These are phyloP conservation scores for Alternaria brassicae DNA, from an alignment of 2,329 filamentous ascomycete genomes.

Conservation along the genomic window DNA sequence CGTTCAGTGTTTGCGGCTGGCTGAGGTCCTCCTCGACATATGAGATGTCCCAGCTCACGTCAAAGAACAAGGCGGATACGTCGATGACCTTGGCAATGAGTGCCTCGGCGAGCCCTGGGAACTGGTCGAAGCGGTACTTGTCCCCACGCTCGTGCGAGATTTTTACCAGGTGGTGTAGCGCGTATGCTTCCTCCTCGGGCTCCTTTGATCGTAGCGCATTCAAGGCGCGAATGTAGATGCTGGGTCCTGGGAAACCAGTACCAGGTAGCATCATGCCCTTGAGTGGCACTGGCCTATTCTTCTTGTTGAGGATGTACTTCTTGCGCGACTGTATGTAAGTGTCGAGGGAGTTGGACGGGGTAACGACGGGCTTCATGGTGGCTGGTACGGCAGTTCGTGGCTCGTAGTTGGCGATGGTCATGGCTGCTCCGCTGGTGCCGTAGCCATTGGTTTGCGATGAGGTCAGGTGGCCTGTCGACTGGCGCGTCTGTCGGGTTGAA, in stretches of 20 bases:
- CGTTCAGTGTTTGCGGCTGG: constrained; percentile 65
- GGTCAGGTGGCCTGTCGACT: constrained; percentile 50
- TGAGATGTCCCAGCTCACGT: constrained; percentile 80
- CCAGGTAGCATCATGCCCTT: constrained; percentile 67
- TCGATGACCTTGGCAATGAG: constrained; percentile 85
- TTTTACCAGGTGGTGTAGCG: constrained; percentile 90
- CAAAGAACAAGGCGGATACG: constrained; percentile 78
- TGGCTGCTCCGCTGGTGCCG: constrained; percentile 54
- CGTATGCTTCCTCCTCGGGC: constrained; percentile 85
- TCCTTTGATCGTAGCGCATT: constrained; percentile 83
- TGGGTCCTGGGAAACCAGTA: constrained; percentile 75
- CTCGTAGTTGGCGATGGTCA: constrained; percentile 72
- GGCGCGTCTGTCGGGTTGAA: constrained; percentile 69
- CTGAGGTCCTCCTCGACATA: constrained; percentile 64
- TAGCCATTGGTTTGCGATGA: constrained; percentile 56
- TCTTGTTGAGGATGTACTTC: constrained; percentile 56
- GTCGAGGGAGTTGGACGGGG: constrained; percentile 74
- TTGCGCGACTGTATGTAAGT: constrained; percentile 68
- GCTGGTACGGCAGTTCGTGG: constrained; percentile 68
- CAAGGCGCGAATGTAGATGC: constrained; percentile 89
- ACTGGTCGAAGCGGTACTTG: constrained; percentile 94
- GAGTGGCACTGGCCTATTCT: constrained; percentile 49
- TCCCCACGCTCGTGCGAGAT: constrained; percentile 95
- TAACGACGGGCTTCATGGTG: constrained; percentile 74
- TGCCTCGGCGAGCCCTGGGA: constrained; percentile 85